phyloP scores from a whole-genome alignment of 2,329 filamentous ascomycete genomes.

The Colletotrichum sp. region DNA sequence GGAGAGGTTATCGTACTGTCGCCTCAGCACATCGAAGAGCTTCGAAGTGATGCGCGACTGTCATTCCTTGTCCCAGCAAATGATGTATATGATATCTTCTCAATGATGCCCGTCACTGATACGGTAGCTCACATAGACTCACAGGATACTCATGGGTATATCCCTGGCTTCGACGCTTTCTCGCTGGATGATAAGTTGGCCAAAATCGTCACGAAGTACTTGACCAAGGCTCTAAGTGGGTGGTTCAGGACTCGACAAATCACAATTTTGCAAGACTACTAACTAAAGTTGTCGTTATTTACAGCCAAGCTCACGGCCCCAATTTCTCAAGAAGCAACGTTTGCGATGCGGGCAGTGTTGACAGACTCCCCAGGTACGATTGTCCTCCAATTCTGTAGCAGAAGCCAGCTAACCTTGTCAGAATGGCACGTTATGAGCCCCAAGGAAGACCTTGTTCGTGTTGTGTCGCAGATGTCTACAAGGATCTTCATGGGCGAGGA shows the following conservation, averaged over 20 bases:
- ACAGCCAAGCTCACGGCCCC: neutral
- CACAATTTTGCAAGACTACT: neutral
- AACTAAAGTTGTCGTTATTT: neutral
- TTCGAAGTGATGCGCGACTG: neutral
- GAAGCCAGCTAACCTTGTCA: neutral
- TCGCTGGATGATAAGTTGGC: neutral
- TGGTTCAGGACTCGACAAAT: neutral
- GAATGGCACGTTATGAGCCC: conserved; percentile 12
- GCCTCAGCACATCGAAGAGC: neutral
- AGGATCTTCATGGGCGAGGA: conserved; percentile 23
- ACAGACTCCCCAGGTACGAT: neutral
- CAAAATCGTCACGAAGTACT: neutral
- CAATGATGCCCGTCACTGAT: neutral
- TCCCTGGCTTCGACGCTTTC: neutral
- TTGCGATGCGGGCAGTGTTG: neutral
- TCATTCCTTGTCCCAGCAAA: neutral
- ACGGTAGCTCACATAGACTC: neutral
- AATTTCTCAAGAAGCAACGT: neutral
- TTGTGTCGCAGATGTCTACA: conserved; percentile 17
- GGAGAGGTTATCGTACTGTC: neutral
- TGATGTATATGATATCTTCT: neutral
- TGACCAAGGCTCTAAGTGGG: neutral
- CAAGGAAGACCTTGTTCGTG: neutral
- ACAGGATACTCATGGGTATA: neutral
- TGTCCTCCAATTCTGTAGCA: neutral